phyloP scores from a whole-genome alignment of 2,329 filamentous ascomycete species.

The Epichloe gansuensis region DNA sequence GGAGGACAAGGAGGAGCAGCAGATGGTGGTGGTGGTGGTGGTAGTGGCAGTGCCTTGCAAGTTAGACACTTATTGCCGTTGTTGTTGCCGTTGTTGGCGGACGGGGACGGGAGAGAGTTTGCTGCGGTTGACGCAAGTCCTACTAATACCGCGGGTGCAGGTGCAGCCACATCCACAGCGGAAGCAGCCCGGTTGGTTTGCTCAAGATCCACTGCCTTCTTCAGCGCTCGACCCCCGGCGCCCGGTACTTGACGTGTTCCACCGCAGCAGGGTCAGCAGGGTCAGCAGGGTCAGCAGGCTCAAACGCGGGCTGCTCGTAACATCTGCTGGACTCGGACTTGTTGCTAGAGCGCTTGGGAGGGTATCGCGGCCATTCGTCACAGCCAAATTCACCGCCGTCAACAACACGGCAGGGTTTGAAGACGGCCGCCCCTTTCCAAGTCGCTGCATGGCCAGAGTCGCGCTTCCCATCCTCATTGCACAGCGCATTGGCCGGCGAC shows the following conservation, averaged over 20 bases:
- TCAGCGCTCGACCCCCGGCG: constrained; percentile 8
- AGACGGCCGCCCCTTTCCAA: constrained; percentile 17
- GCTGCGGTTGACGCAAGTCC: not conserved
- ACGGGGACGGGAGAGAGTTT: not conserved
- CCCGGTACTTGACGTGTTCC: constrained; percentile 6
- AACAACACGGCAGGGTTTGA: constrained; percentile 10
- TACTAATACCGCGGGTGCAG: not conserved
- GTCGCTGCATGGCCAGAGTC: constrained; percentile 39
- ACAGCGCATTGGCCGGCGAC: constrained; percentile 11
- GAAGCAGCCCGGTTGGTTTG: constrained; percentile 2
- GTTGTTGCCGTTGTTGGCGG: not conserved
- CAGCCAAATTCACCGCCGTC: constrained; percentile 19
- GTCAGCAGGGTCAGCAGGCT: no score
- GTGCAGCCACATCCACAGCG: constrained; percentile 8
- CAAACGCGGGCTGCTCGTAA: not conserved
- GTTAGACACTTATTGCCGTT: not conserved
- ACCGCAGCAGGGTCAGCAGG: not conserved
- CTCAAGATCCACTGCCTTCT: constrained; percentile 1
- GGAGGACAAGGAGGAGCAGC: no score
- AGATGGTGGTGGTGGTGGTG: not conserved
- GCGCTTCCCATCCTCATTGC: constrained; percentile 34
- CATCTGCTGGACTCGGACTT: not conserved
- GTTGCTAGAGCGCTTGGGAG: not conserved
- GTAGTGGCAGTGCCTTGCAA: constrained; percentile 1
- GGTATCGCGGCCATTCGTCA: not conserved